Conservation (phyloP, 78 protist species). For the Chrysochromulina parva region DNA sequence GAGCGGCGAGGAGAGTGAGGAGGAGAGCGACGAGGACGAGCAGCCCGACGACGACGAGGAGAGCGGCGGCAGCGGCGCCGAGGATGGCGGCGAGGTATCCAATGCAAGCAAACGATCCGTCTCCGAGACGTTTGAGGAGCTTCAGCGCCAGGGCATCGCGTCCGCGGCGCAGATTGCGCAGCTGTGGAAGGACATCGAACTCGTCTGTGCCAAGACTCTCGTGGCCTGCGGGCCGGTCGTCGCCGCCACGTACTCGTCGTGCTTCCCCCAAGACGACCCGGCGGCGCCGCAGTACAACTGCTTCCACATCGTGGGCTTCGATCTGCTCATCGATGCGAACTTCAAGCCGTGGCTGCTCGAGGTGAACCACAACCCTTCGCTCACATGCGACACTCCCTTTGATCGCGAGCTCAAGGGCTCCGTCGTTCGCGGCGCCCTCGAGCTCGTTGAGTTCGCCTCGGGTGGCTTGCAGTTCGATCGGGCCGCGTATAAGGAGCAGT, state of each 20-base stretch:
- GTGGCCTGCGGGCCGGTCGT: background rate
- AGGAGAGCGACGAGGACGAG: no score
- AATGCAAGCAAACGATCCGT: background rate
- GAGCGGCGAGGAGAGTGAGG: no score
- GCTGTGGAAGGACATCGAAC: background rate
- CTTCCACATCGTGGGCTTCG: constrained; percentile 21
- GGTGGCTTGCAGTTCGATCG: background rate
- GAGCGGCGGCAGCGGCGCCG: background rate
- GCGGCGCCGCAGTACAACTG: background rate
- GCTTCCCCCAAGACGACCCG: background rate
- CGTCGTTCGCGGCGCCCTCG: background rate
- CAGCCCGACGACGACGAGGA: no score
- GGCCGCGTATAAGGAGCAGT: background rate
- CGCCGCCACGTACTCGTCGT: background rate
- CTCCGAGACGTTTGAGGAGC: background rate
- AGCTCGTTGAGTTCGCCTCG: background rate
- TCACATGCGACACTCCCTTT: background rate
- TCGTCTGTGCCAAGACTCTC: background rate
- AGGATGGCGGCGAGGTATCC: background rate
- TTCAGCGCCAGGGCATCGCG: background rate
- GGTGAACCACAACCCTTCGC: constrained; percentile 15
- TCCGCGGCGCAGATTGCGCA: background rate
- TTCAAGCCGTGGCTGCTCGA: background rate
- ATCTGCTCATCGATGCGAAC: background rate
- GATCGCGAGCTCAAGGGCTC: background rate